Evolutionary conservation across 371 early-diverging fungal species (phyloP).

Genomic region (Mucor mucedo): DNA sequence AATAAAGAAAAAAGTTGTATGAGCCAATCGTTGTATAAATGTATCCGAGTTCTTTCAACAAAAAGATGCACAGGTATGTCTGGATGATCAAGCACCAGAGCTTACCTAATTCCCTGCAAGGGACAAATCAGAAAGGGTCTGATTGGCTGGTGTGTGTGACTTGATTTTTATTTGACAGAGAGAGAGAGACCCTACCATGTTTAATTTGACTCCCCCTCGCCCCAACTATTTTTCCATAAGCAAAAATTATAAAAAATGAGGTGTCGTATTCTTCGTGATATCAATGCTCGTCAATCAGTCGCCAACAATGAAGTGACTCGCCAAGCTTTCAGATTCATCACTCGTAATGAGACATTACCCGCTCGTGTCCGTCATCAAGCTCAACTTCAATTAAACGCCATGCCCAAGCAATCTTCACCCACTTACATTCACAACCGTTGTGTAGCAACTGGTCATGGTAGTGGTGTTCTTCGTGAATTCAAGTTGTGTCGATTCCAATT

Average conservation of each 20-base stretch:
- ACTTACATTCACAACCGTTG: slow-evolving; percentile 79
- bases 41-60: too few relatives aligned
- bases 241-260: slow-evolving; percentile 35
- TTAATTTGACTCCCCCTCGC: neutral
- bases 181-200: slow-evolving; percentile 1
- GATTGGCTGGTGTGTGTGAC: neutral
- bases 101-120: too few relatives aligned
- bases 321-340: slow-evolving; percentile 80
- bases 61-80: too few relatives aligned
- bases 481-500: slow-evolving; percentile 83
- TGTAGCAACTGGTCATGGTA: slow-evolving; percentile 82
- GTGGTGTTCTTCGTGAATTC: slow-evolving; percentile 83
- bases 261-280: slow-evolving; percentile 75
- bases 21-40: too few relatives aligned
- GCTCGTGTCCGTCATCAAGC: slow-evolving; percentile 84
- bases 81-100: too few relatives aligned
- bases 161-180: neutral
- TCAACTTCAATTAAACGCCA: slow-evolving; percentile 76
- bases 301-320: slow-evolving; percentile 76
- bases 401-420: slow-evolving; percentile 75
- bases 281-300: slow-evolving; percentile 73
- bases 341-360: slow-evolving; percentile 79
- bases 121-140: neutral
- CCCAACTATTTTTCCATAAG: neutral
- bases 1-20: too few relatives aligned